A percentile compares a stretch with the other conserved stretches of the same genome.
Conservation (phyloP, 345 rosid species). For the Syzygium aqueum region DNA sequence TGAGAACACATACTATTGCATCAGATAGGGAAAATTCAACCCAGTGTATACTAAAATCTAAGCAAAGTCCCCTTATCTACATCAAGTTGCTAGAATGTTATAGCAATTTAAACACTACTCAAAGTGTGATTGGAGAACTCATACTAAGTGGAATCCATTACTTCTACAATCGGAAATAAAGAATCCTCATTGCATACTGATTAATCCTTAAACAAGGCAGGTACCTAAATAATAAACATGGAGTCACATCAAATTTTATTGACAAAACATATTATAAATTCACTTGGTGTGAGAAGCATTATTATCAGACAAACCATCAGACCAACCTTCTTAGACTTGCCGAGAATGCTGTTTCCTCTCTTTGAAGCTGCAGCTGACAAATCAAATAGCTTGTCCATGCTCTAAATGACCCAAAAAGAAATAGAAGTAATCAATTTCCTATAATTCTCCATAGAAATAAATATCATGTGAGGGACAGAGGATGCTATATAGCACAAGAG, state of each 20-base stretch:
- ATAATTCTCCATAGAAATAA: background rate
- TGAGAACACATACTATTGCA: background rate
- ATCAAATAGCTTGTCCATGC: conserved; percentile 38
- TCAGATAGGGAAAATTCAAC: background rate
- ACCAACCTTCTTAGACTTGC: background rate
- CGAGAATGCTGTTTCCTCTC: conserved; percentile 3
- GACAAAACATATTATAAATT: background rate
- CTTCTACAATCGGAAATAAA: background rate
- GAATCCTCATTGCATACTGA: background rate
- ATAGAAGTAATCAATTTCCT: background rate
- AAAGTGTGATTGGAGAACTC: background rate
- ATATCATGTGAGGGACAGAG: background rate
- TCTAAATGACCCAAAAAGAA: conserved; percentile 18
- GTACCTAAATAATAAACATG: background rate
- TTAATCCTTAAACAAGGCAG: background rate
- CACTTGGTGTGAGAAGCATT: background rate
- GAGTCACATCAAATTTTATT: background rate
- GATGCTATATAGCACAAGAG: background rate
- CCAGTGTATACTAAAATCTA: background rate
- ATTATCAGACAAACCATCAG: background rate
- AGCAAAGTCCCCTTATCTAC: background rate
- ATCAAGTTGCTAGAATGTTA: background rate
- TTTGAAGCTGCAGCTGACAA: conserved; percentile 8
- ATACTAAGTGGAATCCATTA: background rate
- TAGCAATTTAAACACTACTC: background rate